phyloP scores from a whole-genome alignment of 1,284 basidiomycete species.

The Moesziomyces aphidis region DNA sequence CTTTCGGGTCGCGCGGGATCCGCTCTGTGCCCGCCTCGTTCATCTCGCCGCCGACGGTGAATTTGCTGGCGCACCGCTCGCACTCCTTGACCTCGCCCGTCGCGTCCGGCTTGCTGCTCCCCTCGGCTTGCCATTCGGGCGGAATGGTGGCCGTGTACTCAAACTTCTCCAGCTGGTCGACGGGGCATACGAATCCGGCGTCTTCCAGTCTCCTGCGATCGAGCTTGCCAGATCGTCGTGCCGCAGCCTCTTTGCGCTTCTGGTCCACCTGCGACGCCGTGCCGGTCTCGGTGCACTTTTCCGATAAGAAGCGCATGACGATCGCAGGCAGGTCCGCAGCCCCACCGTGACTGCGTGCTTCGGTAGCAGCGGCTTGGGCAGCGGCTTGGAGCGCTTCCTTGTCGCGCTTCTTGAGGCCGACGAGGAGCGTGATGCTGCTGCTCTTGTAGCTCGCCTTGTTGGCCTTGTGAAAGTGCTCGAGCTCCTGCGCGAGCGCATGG shows the following conservation, averaged over 20 bases:
- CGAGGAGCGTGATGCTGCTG: constrained; percentile 51
- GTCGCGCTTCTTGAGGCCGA: constrained; percentile 52
- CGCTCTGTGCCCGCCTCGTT: constrained; percentile 29
- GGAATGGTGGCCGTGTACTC: constrained; percentile 52
- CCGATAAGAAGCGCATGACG: constrained; percentile 11
- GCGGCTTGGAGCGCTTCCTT: constrained; percentile 23
- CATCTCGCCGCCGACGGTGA: constrained; percentile 50
- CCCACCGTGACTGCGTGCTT: constrained; percentile 8
- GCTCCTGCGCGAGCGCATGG: constrained; percentile 49
- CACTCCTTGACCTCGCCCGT: constrained; percentile 55
- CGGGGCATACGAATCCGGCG: constrained; percentile 52
- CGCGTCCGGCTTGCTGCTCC: constrained; percentile 41
- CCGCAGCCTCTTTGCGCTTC: constrained; percentile 36
- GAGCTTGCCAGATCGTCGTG: constrained; percentile 31
- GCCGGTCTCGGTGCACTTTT: constrained; percentile 53
- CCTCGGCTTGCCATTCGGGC: constrained; percentile 42
- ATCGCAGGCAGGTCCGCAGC: constrained; percentile 7
- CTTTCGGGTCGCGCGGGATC: constrained; percentile 39
- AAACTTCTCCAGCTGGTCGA: constrained; percentile 42
- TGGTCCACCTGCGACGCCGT: constrained; percentile 44
- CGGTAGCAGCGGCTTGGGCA: constrained; percentile 13
- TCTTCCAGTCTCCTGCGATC: constrained; percentile 36
- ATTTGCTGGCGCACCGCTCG: constrained; percentile 55
- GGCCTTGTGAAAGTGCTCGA: constrained; percentile 39
- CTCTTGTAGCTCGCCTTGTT: constrained; percentile 47